Percentiles rank a stretch among this genome's conserved stretches.
Conservation (phyloP, 495 filamentous ascomycete species). For the Neurospora sp. region DNA sequence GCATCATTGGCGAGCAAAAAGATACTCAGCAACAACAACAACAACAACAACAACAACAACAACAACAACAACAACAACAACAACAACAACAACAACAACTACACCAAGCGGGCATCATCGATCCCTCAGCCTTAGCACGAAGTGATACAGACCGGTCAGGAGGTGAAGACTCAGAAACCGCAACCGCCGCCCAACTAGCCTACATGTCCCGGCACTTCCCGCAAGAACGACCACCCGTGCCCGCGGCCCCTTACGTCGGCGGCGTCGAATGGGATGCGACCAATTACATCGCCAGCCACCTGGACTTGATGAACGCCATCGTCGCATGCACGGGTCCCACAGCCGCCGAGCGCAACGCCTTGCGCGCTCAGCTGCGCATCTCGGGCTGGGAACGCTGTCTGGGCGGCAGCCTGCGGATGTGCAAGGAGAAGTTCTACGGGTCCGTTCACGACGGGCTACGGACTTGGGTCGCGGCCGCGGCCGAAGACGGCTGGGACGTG, state of each 20-base stretch:
- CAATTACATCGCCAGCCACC: conserved; percentile 83
- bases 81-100: not conserved
- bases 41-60: not conserved
- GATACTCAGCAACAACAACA: not conserved
- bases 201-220: conserved; percentile 76
- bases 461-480: conserved; percentile 81
- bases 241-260: conserved; percentile 91
- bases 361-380: conserved; percentile 66
- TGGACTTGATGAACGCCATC: conserved; percentile 88
- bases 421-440: conserved; percentile 95
- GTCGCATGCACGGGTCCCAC: conserved; percentile 69
- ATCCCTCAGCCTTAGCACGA: not conserved
- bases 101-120: not conserved
- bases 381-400: conserved; percentile 89
- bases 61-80: not conserved
- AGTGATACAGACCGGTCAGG: conserved; percentile 1
- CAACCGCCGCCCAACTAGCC: conserved; percentile 17
- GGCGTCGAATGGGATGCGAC: conserved; percentile 99
- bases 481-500: conserved; percentile 80
- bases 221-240: conserved; percentile 75
- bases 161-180: conserved; percentile 12
- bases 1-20: not conserved
- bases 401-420: conserved; percentile 72
- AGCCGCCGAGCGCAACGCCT: conserved; percentile 58
- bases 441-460: conserved; percentile 79